Evolutionary conservation across 768 basidiomycete species (phyloP), one percentile per base, ranked within the genome.

Genomic region (Cystobasidium tubakii): DNA sequence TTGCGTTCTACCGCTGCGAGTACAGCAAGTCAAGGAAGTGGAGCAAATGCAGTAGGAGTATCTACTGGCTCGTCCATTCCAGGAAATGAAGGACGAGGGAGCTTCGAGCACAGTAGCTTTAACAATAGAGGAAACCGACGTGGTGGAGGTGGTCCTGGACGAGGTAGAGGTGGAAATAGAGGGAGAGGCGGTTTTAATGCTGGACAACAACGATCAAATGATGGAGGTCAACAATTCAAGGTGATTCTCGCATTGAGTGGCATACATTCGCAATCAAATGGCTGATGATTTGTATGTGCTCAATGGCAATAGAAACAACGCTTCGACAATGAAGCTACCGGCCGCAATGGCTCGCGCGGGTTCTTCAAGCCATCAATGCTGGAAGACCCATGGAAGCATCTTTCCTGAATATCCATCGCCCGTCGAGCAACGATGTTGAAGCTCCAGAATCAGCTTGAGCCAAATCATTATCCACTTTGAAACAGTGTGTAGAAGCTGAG

Each of bases 341-440:
- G 23, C 25, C 36, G 33, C 19, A 19, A 34, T n/a, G 66, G 66
- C 2, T 21, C 39, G 13, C 50, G 39, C 15, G 42, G 54, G 2
- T 71, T 71, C 55, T 71, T 57, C 69, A 71, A 60, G 29, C 54
- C 53, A 12, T 71, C 69, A n/a, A 71, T 71, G 69, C 27, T 55
- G 21, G 36, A 71, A 39, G 69, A 71, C 36, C 69, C 69, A 15
- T 71, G 69, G 69, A 55, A 29, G 33, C 53, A 71, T 60, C 69
- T 71, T 13, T 71, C 69, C 17, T 71, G 55, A 71, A 4, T 44
- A 64, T 15, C 7, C 42, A 17, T 7, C 42, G 42, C n/a, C n/a
- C n/a, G n/a, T n/a, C 39, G 39, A 39, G 39, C 7, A 39, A 39
- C 39, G 39, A 39, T 39, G 15, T 39, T 39, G 39, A 39, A n/a